These are phyloP conservation scores for Tolypocladium nubicola DNA, from an alignment of 2,329 filamentous ascomycete species.

Conservation along the genomic window DNA sequence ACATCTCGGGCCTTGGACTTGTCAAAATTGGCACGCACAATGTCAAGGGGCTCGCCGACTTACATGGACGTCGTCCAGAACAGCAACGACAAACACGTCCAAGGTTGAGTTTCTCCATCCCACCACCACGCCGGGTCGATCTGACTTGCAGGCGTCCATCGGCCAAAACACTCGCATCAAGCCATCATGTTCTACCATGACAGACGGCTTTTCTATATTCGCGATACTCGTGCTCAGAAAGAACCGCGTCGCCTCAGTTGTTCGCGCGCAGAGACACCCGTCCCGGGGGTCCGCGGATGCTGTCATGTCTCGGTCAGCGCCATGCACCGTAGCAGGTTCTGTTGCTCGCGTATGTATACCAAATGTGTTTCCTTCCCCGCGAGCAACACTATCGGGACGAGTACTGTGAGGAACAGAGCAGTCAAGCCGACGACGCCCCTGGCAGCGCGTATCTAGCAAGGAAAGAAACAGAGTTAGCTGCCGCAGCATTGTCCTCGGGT, in stretches of 20 bases:
- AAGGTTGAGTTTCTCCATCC: conserved; percentile 91
- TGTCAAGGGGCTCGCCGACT: conserved; percentile 15
- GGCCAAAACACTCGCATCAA: conserved; percentile 99
- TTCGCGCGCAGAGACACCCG: conserved; percentile 87
- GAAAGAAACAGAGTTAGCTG: not conserved
- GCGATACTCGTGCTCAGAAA: conserved; percentile 49
- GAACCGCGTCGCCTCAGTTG: conserved; percentile 90
- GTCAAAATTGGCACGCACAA: not conserved
- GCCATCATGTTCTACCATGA: conserved; percentile 69
- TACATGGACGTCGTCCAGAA: conserved; percentile 86
- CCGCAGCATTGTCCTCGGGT: not conserved
- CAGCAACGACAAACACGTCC: conserved; percentile 81
- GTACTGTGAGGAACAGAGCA: conserved; percentile 71
- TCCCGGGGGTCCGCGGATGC: conserved; percentile 71
- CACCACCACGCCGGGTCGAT: conserved; percentile 73
- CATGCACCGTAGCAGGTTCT: not conserved
- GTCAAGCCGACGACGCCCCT: conserved; percentile 80
- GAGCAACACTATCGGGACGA: conserved; percentile 75
- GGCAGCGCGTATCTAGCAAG: conserved; percentile 61
- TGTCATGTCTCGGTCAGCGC: conserved; percentile 22
- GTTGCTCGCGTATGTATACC: conserved; percentile 40
- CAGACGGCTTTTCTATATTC: conserved; percentile 22
- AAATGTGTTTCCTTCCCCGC: conserved; percentile 69
- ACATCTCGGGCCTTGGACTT: conserved; percentile 59
- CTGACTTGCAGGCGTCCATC: conserved; percentile 64